Percentiles rank a stretch among this genome's conserved stretches.
Conservation (phyloP, 192 early-diverging fungal species). For the Radiomyces spectabilis region DNA sequence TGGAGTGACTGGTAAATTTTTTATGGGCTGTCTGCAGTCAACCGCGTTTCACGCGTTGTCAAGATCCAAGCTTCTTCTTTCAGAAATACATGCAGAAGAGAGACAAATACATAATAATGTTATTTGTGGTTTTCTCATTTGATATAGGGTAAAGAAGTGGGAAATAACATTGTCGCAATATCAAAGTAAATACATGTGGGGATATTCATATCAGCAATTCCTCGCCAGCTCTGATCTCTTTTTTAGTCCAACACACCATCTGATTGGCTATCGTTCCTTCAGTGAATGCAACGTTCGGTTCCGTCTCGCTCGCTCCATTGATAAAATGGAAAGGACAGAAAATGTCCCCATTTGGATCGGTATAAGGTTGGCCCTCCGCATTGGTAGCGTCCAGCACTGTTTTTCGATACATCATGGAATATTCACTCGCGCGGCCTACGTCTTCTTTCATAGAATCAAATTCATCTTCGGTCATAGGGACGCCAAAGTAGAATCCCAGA, state of each 20-base stretch:
- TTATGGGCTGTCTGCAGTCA: too few species aligned
- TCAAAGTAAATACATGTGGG: too few species aligned
- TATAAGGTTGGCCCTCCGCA: conserved; percentile 63
- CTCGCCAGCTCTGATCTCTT: conserved; percentile 61
- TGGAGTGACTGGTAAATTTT: too few species aligned
- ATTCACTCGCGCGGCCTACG: conserved; percentile 68
- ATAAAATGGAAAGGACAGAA: conserved; percentile 90
- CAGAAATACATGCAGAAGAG: too few species aligned
- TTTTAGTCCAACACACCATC: conserved; percentile 68
- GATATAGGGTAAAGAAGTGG: too few species aligned
- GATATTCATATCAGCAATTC: conserved; percentile 63
- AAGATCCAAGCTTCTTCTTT: too few species aligned
- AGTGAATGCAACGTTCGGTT: conserved; percentile 67
- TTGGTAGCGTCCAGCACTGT: conserved; percentile 88
- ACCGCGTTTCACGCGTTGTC: too few species aligned
- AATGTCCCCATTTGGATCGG: conserved; percentile 44
- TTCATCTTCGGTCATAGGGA: conserved; percentile 91
- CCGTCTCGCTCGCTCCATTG: conserved; percentile 57
- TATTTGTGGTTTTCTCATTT: too few species aligned
- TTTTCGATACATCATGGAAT: conserved; percentile 78
- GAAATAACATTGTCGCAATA: too few species aligned
- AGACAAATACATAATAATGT: too few species aligned
- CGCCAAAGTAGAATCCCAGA: conserved; percentile 91
- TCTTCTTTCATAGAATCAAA: conserved; percentile 82
- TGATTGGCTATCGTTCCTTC: conserved; percentile 77